Conservation (phyloP, 2,329 filamentous ascomycete species). For the Akanthomyces lecanii region DNA sequence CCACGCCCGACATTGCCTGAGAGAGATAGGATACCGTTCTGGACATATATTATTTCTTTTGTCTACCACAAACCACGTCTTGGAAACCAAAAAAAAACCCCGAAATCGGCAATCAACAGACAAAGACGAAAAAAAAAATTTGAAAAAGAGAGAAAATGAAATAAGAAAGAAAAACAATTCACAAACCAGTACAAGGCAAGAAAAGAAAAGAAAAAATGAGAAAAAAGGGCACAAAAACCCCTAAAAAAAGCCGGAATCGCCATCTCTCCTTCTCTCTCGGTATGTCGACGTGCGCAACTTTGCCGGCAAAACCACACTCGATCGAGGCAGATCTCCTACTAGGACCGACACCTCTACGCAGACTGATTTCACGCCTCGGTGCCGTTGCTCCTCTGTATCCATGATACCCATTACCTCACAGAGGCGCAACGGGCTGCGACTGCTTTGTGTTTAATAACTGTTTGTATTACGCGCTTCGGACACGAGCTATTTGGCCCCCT, state of each 20-base stretch:
- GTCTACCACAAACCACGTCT: background rate
- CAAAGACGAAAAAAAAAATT: background rate
- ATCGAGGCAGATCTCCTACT: background rate
- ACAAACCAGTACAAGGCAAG: no score
- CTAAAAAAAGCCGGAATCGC: background rate
- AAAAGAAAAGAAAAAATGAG: background rate
- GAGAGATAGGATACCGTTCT: background rate
- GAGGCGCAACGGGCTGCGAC: background rate
- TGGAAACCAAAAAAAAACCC: background rate
- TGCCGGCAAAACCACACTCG: background rate
- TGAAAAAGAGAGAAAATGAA: background rate
- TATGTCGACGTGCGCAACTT: background rate
- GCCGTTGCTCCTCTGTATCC: background rate
- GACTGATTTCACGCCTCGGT: background rate
- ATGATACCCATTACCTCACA: conserved; percentile 7
- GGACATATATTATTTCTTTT: conserved; percentile 3
- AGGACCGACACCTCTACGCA: background rate
- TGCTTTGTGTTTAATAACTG: background rate
- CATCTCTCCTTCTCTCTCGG: background rate
- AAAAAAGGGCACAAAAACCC: background rate
- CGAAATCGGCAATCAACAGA: background rate
- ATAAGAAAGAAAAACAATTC: background rate
- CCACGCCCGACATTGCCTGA: background rate
- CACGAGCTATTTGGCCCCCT: background rate
- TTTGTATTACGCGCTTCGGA: background rate